Percentiles rank a stretch among this genome's conserved stretches.
These are phyloP conservation scores for Pterocarpus santalinus DNA, from an alignment of 306 rosid species.

Conservation along the genomic window DNA sequence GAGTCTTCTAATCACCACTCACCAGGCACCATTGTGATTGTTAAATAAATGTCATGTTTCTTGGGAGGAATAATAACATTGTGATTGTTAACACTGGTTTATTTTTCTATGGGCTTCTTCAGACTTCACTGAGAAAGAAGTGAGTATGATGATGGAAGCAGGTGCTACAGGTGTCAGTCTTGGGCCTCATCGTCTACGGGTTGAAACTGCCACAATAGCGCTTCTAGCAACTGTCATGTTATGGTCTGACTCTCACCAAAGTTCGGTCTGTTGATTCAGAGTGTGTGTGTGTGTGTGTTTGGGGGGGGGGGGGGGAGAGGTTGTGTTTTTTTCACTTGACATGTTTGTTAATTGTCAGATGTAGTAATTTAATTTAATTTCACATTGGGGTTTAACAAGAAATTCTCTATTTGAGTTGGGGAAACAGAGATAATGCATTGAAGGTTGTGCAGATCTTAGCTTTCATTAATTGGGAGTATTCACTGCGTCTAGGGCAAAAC, in stretches of 20 bases:
- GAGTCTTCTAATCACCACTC: not conserved
- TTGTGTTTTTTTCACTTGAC: not conserved
- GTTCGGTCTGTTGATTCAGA: slow-evolving; percentile 41
- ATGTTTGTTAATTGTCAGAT: slow-evolving; percentile 20
- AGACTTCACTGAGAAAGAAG: slow-evolving; percentile 90
- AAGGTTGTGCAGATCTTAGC: not conserved
- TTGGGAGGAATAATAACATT: not conserved
- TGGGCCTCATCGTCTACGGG: slow-evolving; percentile 86
- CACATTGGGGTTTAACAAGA: slow-evolving; percentile 11
- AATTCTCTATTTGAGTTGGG: not conserved
- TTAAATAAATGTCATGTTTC: slow-evolving; percentile 27
- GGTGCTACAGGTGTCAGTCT: slow-evolving; percentile 87
- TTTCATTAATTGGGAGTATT: not conserved
- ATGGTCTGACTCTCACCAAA: slow-evolving; percentile 78
- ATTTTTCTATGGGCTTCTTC: slow-evolving; percentile 44
- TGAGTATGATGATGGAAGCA: slow-evolving; percentile 67
- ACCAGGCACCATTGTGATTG: not conserved
- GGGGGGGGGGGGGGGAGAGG: too few species aligned
- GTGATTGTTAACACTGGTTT: slow-evolving; percentile 1
- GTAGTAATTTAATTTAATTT: not conserved
- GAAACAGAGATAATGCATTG: not conserved
- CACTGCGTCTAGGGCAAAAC: not conserved
- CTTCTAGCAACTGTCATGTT: slow-evolving; percentile 78
- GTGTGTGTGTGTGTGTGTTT: slow-evolving; percentile 22
- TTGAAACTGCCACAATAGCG: slow-evolving; percentile 93